Evolutionary conservation across 108 stramenopile species (phyloP).

Genomic region (Nitzschia sp.): DNA sequence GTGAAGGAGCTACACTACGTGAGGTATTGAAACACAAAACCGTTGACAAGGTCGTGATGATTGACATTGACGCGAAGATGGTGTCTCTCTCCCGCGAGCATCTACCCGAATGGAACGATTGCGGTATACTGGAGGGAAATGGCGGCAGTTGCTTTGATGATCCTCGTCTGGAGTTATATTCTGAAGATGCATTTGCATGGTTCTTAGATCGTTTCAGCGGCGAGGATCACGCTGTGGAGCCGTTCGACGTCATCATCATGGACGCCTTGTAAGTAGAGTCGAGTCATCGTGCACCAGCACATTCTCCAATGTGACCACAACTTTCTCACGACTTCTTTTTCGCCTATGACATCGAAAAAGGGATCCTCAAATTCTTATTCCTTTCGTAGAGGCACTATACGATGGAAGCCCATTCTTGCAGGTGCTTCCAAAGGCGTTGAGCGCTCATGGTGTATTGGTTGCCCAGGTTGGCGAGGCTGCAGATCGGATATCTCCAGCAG

Average conservation of each 20-base stretch:
- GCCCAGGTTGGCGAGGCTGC: constrained; percentile 69
- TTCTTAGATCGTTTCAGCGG: constrained; percentile 59
- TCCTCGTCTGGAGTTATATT: constrained; percentile 51
- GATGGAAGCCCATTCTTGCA: constrained; percentile 28
- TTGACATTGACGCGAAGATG: constrained; percentile 81
- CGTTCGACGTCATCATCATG: constrained; percentile 82
- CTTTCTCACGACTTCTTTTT: too few relatives aligned
- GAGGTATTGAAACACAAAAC: constrained; percentile 90
- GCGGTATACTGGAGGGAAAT: constrained; percentile 60
- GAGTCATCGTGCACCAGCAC: constrained; percentile 8
- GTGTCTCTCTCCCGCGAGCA: constrained; percentile 51
- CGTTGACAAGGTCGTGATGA: constrained; percentile 65
- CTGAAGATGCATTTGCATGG: constrained; percentile 71
- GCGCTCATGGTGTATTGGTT: constrained; percentile 56
- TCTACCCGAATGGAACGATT: constrained; percentile 80
- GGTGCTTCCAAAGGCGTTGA: constrained; percentile 38
- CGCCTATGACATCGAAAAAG: too few relatives aligned
- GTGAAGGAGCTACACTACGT: constrained; percentile 92
- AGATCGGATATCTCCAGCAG: constrained; percentile 36
- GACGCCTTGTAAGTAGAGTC: constrained; percentile 61
- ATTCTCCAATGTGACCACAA: too few relatives aligned
- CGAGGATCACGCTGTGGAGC: constrained; percentile 16
- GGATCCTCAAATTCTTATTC: constrained; percentile 62
- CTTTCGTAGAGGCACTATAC: constrained; percentile 34
- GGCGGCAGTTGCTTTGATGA: constrained; percentile 69